Base-by-base conservation (phyloP, 257 asterid species). In the Nicotiana paniculata region DNA sequence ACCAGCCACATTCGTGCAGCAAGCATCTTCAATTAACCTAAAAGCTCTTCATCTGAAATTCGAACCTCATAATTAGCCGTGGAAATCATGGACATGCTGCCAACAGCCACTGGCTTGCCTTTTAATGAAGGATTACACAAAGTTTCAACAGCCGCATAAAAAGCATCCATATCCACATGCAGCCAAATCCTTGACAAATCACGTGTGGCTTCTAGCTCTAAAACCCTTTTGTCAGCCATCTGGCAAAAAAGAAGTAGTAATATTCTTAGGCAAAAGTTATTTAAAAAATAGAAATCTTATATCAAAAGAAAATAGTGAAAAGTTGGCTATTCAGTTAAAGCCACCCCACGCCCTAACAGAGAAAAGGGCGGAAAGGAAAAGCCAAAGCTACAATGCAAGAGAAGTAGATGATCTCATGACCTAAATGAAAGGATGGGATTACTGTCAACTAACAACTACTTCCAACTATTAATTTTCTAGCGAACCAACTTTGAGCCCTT, bases 141-240 rank as follows among this genome's bases (percentile, higher is more conserved):
- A 70, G 97, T 93, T 81, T 96, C 99, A 84, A 90, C 97, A 72
- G 99, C 97, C 17, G 98, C 99, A 82, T 90, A 96, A 66, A 96
- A 96, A 79, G 99, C 99, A 93, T 96, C 98, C 99, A 96, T 96
- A 88, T 94, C 99, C 81, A 96, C 97, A 69, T 96, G 99, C 46
- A 96, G 87, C 99, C 98, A 96, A 85, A 88, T 89, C 89, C 91
- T 94, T 58, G 97, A 92, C 81, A 94, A 85, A 87, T 94, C 97
- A 39, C 97, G 97, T 9, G 90, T 88, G 76, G 88, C 91, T 88
- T 96, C 99, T 77, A 96, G 89, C 81, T 93, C 98, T 30, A 89
- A 77, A 54, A 96, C 86, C 91, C 82, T 90, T 65, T 88, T 88
- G 83, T 96, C 97, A 72, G 97, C 94, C 82, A 93, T 81, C 98